phyloP scores from a whole-genome alignment of 2,329 filamentous ascomycete genomes.

The Aspergillus candidus region DNA sequence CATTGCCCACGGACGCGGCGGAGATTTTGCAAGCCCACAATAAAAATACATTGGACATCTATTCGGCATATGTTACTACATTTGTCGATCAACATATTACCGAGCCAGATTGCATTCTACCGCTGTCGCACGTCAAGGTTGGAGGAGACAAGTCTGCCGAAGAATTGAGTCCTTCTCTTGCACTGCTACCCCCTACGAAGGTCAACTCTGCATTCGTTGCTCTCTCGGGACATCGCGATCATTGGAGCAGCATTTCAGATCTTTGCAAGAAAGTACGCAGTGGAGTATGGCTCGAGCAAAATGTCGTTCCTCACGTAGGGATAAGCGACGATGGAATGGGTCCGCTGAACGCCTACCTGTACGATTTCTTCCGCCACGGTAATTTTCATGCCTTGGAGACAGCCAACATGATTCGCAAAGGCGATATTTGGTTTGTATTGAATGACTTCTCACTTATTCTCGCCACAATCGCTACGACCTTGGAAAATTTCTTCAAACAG shows the following conservation, averaged over 20 bases:
- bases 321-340: conserved; percentile 51
- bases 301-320: conserved; percentile 63
- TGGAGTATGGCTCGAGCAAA: conserved; percentile 68
- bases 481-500: conserved; percentile 29
- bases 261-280: conserved; percentile 60
- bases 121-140: conserved; percentile 47
- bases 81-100: conserved; percentile 61
- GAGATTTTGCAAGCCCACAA: conserved; percentile 58
- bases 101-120: conserved; percentile 51
- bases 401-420: conserved; percentile 60
- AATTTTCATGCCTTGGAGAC: conserved; percentile 53
- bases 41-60: conserved; percentile 58
- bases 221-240: conserved; percentile 61
- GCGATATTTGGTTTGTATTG: conserved; percentile 66
- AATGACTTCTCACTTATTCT: conserved; percentile 57
- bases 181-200: conserved; percentile 13
- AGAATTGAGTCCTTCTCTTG: conserved; percentile 1
- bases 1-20: conserved; percentile 54
- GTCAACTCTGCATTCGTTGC: conserved; percentile 64
- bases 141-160: conserved; percentile 31
- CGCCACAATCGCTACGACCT: conserved; percentile 29
- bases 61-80: conserved; percentile 62
- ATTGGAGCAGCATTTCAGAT: conserved; percentile 60
- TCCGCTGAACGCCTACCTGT: conserved; percentile 45
- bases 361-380: conserved; percentile 73